These are phyloP conservation scores for Tetrapisispora taiwanensis DNA, from an alignment of 805 yeast genomes.

Conservation along the genomic window DNA sequence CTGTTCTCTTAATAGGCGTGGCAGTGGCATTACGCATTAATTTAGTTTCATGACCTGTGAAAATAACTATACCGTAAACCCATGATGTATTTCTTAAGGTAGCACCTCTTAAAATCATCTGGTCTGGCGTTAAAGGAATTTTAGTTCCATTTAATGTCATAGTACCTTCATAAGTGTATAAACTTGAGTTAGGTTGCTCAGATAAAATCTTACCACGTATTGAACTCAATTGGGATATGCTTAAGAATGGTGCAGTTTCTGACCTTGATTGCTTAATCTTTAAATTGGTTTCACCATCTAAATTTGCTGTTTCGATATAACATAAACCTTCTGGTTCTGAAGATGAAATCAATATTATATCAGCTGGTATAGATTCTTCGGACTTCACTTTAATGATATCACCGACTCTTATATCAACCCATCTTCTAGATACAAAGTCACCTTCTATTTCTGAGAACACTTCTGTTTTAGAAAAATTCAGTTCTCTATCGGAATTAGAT, in stretches of 20 bases:
- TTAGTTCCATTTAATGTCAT: conserved; percentile 42
- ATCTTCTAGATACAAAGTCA: conserved; percentile 53
- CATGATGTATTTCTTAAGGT: conserved; percentile 88
- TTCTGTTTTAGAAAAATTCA: conserved; percentile 66
- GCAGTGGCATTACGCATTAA: conserved; percentile 98
- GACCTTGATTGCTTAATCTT: conserved; percentile 82
- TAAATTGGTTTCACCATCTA: conserved; percentile 95
- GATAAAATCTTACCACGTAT: conserved; percentile 57
- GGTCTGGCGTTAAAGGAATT: conserved; percentile 80
- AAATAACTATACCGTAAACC: conserved; percentile 88
- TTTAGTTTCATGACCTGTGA: conserved; percentile 97
- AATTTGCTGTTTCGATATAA: conserved; percentile 92
- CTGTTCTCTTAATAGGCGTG: conserved; percentile 93
- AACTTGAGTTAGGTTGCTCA: conserved; percentile 88
- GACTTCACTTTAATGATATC: conserved; percentile 77
- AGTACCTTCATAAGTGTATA: conserved; percentile 93
- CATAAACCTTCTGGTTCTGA: conserved; percentile 98
- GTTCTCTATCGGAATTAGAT: conserved; percentile 75
- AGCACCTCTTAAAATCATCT: conserved; percentile 88
- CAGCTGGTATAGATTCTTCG: conserved; percentile 93
- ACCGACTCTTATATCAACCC: conserved; percentile 88
- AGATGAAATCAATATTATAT: conserved; percentile 69
- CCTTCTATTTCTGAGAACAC: conserved; percentile 54
- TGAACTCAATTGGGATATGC: conserved; percentile 47
- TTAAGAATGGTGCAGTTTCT: conserved; percentile 66